A percentile compares a stretch with the other conserved stretches of the same genome.
phyloP scores from a whole-genome alignment of 2,329 filamentous ascomycete species.

The Trichoderma semiorbis region DNA sequence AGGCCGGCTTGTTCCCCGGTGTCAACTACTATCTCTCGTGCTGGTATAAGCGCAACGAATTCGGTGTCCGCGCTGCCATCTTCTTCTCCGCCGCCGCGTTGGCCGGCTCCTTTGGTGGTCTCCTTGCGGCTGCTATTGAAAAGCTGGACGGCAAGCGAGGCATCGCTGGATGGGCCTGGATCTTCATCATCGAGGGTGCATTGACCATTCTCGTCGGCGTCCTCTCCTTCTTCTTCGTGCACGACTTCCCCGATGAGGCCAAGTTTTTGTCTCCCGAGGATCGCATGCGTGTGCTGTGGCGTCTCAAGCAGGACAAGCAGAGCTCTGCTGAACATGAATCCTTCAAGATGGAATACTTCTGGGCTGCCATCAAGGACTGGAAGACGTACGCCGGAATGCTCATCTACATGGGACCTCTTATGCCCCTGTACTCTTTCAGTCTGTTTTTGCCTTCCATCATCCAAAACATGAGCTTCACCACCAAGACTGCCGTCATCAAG shows the following conservation, averaged over 20 bases:
- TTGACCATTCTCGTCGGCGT: constrained; percentile 67
- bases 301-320: constrained; percentile 69
- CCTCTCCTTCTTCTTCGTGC: constrained; percentile 71
- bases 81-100: constrained; percentile 83
- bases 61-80: constrained; percentile 74
- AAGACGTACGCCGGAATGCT: constrained; percentile 75
- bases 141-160: constrained; percentile 63
- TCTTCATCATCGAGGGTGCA: constrained; percentile 68
- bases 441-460: constrained; percentile 81
- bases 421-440: constrained; percentile 70
- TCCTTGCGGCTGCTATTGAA: constrained; percentile 68
- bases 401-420: constrained; percentile 74
- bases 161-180: constrained; percentile 59
- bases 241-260: constrained; percentile 77
- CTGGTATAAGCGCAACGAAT: constrained; percentile 78
- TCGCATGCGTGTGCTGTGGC: constrained; percentile 66
- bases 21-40: constrained; percentile 79
- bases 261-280: constrained; percentile 69
- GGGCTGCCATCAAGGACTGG: constrained; percentile 72
- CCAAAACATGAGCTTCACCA: constrained; percentile 44
- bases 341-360: constrained; percentile 70
- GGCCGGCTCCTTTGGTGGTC: constrained; percentile 72
- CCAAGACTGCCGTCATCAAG: constrained; percentile 31
- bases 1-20: constrained; percentile 73
- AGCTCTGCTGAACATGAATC: constrained; percentile 70